These are phyloP conservation scores for Jacaranda mimosifolia DNA, from an alignment of 257 asterid genomes.

Conservation along the genomic window DNA sequence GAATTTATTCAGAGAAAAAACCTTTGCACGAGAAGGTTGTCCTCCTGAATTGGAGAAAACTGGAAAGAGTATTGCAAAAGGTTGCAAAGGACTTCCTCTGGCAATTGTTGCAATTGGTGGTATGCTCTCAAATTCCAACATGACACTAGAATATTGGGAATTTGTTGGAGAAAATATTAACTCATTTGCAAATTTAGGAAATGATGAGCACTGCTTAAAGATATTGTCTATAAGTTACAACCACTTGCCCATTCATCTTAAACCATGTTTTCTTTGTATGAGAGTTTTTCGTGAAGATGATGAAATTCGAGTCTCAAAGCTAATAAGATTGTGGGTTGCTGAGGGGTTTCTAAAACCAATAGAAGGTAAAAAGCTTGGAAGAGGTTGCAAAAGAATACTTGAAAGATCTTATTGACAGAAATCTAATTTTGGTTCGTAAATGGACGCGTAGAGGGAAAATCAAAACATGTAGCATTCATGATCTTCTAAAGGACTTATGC, in stretches of 20 bases:
- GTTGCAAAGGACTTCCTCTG: not conserved
- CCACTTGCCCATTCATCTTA: too few species aligned
- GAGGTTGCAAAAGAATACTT: constrained; percentile 15
- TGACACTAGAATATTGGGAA: not conserved
- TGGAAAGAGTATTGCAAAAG: not conserved
- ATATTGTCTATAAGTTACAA: not conserved
- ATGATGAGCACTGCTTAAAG: constrained; percentile 8
- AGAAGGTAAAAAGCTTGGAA: constrained; percentile 34
- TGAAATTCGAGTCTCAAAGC: not conserved
- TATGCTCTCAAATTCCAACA: constrained; percentile 10
- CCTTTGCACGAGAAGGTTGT: not conserved
- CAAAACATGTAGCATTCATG: constrained; percentile 38
- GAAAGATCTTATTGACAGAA: constrained; percentile 9
- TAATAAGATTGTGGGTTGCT: constrained; percentile 21
- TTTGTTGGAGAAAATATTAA: not conserved
- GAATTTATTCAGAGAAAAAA: not conserved
- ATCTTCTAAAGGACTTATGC: constrained; percentile 39
- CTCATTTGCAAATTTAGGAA: not conserved
- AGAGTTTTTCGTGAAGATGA: not conserved
- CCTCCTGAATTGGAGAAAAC: constrained; percentile 8
- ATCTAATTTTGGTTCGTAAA: constrained; percentile 30
- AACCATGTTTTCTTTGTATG: not conserved
- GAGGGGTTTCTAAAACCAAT: constrained; percentile 13
- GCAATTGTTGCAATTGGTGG: constrained; percentile 8
- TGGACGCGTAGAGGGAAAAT: constrained; percentile 24